Evolutionary conservation across 768 basidiomycete genomes (phyloP).

Genomic region (Dioszegia aurantiaca): DNA sequence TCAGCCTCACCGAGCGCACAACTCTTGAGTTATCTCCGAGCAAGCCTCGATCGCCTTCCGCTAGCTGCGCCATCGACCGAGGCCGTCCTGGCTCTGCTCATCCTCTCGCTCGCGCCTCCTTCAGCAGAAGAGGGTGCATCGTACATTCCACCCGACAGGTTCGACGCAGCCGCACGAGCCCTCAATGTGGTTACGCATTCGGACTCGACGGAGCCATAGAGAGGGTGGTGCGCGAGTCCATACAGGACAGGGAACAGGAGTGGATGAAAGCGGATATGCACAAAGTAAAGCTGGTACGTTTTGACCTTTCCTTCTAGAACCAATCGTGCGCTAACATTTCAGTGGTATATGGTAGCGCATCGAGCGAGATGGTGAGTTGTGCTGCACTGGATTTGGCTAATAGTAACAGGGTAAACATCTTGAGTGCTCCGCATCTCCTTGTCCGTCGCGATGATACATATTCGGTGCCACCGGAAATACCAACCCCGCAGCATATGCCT

Average conservation of each 20-base stretch:
- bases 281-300: neutral
- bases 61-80: neutral
- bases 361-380: constrained; percentile 3
- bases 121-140: neutral
- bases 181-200: neutral
- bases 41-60: neutral
- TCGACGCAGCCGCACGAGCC: constrained; percentile 1
- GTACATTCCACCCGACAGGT: neutral
- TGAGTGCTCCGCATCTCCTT: too few relatives aligned
- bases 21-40: neutral
- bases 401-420: neutral
- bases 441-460: too few relatives aligned
- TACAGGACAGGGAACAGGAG: neutral
- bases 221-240: neutral
- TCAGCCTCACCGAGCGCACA: neutral
- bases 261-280: constrained; percentile 3
- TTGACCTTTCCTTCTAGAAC: neutral
- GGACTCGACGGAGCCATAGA: constrained; percentile 1
- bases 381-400: neutral
- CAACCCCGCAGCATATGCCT: too few relatives aligned
- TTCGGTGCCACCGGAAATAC: too few relatives aligned
- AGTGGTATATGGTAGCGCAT: neutral
- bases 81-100: constrained; percentile 1
- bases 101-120: constrained; percentile 2
- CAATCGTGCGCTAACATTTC: neutral